phyloP scores from a whole-genome alignment of 768 basidiomycete genomes.

The Mycena pura region DNA sequence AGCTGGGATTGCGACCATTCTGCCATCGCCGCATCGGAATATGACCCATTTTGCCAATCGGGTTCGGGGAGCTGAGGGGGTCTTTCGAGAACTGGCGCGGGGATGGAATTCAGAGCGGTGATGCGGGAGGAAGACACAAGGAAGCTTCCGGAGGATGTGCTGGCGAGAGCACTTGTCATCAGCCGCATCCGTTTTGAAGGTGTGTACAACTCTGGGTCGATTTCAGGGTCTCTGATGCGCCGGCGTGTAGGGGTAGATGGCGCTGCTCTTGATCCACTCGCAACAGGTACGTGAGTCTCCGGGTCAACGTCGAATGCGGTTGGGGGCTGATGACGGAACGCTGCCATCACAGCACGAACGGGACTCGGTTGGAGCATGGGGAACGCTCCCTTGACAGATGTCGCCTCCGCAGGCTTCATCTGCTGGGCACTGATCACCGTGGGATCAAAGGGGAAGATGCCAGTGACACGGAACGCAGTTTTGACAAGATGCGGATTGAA shows the following conservation, averaged over 20 bases:
- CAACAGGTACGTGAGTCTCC: background rate
- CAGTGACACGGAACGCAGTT: constrained; percentile 32
- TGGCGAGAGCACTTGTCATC: constrained; percentile 15
- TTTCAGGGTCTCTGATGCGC: background rate
- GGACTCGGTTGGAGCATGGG: constrained; percentile 26
- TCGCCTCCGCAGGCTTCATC: constrained; percentile 34
- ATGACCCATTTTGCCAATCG: background rate
- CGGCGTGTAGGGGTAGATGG: too few relatives aligned
- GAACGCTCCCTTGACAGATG: constrained; percentile 21
- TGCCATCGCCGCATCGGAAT: background rate
- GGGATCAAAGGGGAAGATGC: constrained; percentile 34
- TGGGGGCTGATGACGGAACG: background rate
- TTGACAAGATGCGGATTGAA: constrained; percentile 26
- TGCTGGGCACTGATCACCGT: constrained; percentile 27
- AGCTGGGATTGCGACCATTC: background rate
- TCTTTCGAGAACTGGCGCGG: too few relatives aligned
- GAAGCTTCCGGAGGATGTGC: constrained; percentile 29
- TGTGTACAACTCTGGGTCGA: constrained; percentile 27
- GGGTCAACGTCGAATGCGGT: background rate
- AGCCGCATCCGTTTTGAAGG: constrained; percentile 31
- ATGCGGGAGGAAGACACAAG: too few relatives aligned
- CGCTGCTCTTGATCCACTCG: background rate
- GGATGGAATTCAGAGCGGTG: too few relatives aligned
- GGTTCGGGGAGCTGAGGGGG: constrained; percentile 8
- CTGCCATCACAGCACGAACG: constrained; percentile 18